Evolutionary conservation across 352 stramenopile genomes (phyloP).

Genomic region (Phytophthora hibernalis): DNA sequence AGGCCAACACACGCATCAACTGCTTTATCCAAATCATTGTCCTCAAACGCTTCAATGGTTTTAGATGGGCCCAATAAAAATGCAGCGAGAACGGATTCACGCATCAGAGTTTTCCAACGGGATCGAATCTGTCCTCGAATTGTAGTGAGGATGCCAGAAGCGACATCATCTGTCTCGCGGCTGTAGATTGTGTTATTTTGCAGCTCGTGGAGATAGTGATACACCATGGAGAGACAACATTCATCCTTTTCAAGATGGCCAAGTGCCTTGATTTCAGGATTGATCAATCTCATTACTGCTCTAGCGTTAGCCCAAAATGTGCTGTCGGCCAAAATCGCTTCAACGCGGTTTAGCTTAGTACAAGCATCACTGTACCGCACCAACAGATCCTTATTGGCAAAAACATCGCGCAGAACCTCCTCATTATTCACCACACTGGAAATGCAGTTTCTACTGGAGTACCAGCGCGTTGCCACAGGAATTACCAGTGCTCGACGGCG

Average conservation of each 20-base stretch:
- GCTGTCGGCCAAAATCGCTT: background rate
- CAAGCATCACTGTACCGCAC: background rate
- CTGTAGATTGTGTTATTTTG: background rate
- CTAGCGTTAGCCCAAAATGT: background rate
- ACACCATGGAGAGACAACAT: constrained; percentile 2
- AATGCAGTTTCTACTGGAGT: constrained; percentile 17
- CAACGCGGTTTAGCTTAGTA: background rate
- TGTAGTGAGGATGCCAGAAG: background rate
- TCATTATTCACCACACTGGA: constrained; percentile 7
- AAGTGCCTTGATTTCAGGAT: background rate
- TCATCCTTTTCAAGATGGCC: background rate
- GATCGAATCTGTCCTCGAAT: background rate
- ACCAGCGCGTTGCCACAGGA: constrained; percentile 20
- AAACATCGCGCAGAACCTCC: background rate
- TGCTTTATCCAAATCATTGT: background rate
- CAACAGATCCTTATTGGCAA: constrained; percentile 3
- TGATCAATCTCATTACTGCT: background rate
- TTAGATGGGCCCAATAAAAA: background rate
- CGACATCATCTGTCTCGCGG: background rate
- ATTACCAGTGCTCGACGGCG: background rate
- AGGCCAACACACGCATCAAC: background rate
- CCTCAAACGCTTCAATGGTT: background rate
- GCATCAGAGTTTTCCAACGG: background rate
- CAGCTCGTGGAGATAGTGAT: background rate
- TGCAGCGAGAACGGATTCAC: background rate